These are phyloP conservation scores for Sporothrix humicola DNA, from an alignment of 2,329 filamentous ascomycete species.

Conservation along the genomic window DNA sequence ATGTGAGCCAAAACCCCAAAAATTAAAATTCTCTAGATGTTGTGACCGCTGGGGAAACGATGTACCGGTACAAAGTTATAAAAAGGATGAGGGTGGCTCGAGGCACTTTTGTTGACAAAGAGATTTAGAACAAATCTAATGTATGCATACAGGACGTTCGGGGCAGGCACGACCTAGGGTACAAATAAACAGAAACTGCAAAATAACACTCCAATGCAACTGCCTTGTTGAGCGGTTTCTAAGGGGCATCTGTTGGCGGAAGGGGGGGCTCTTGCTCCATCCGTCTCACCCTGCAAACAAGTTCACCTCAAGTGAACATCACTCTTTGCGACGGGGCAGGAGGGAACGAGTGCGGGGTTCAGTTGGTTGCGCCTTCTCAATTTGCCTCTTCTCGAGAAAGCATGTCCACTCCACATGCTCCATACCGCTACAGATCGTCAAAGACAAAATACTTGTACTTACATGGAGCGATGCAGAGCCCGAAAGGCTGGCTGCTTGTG, in stretches of 20 bases:
- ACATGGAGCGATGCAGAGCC: not conserved
- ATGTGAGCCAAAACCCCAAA: not conserved
- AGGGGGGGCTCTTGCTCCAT: not conserved
- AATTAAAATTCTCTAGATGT: not conserved
- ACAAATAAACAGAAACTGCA: not conserved
- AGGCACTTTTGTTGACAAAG: conserved; percentile 5
- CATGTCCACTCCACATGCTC: conserved; percentile 1
- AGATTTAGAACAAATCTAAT: not conserved
- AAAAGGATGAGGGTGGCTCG: not conserved
- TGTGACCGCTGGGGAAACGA: conserved; percentile 20
- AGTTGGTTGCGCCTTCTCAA: not conserved
- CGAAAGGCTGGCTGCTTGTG: not conserved
- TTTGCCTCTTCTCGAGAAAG: not conserved
- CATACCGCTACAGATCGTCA: not conserved
- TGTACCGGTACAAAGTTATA: conserved; percentile 11
- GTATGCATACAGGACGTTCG: not conserved
- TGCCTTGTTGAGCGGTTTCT: conserved; percentile 18
- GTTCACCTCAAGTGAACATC: conserved; percentile 9
- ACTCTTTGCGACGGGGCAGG: conserved; percentile 2
- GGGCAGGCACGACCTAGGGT: not conserved
- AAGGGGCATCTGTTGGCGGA: not conserved
- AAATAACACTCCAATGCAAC: not conserved
- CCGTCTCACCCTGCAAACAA: not conserved
- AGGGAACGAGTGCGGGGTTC: conserved; percentile 27
- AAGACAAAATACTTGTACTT: too few species aligned